Conservation (phyloP, 2,329 filamentous ascomycete genomes). For the Aspergillus piperis region DNA sequence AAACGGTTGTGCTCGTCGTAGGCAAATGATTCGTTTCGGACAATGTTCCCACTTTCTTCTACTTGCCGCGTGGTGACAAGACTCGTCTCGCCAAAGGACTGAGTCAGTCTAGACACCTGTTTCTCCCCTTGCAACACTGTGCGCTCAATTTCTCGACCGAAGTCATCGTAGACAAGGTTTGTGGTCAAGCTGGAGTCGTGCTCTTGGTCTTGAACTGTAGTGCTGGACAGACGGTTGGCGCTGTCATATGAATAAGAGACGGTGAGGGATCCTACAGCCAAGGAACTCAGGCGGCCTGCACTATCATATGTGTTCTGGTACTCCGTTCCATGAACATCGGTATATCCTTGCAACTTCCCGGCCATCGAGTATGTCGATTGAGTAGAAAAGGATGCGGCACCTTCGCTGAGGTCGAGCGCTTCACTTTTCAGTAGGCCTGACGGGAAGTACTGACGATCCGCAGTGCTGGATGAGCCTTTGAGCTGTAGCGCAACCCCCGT, state of each 20-base stretch:
- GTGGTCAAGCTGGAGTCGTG: background rate
- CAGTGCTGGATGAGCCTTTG: no score
- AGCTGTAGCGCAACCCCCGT: no score
- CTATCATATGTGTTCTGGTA: conserved; percentile 5
- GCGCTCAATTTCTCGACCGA: conserved; percentile 3
- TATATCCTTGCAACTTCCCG: conserved; percentile 8
- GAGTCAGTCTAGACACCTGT: background rate
- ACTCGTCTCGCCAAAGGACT: background rate
- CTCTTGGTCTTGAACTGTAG: background rate
- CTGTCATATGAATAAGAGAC: background rate
- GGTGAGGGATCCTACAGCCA: background rate
- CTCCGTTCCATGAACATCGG: conserved; percentile 1
- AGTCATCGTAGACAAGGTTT: conserved; percentile 1
- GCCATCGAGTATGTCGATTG: conserved; percentile 10
- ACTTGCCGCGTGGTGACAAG: background rate
- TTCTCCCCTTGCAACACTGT: background rate
- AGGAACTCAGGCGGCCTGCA: background rate
- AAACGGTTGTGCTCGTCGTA: conserved; percentile 8
- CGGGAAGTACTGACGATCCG: background rate
- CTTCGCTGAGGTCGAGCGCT: background rate
- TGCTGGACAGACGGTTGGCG: background rate
- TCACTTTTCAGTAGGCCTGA: background rate
- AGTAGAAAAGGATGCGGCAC: background rate
- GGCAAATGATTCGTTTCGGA: background rate
- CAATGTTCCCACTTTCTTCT: background rate